Percentiles rank a stretch among this genome's conserved stretches.
phyloP scores from a whole-genome alignment of 305 asterid species.

The Fraxinus nigra region DNA sequence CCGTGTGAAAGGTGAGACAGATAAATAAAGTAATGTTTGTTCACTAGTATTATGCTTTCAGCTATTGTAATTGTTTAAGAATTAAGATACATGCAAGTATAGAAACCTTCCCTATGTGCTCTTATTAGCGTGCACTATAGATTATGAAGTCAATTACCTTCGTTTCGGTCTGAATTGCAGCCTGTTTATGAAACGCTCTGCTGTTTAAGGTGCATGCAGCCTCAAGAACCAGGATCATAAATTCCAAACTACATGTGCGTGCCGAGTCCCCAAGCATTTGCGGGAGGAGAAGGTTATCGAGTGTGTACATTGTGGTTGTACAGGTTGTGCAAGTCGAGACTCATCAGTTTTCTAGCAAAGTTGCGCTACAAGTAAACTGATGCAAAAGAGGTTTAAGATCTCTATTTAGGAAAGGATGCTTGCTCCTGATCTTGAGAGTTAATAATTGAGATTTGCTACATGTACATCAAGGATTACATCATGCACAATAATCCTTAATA shows the following conservation, averaged over 20 bases:
- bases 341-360: constrained; percentile 24
- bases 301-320: constrained; percentile 88
- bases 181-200: constrained; percentile 93
- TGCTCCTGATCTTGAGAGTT: not conserved
- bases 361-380: not conserved
- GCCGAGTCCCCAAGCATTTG: constrained; percentile 89
- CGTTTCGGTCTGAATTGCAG: constrained; percentile 38
- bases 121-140: not conserved
- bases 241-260: constrained; percentile 84
- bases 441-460: not conserved
- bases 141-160: not conserved
- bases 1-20: not conserved
- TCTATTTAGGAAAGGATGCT: not conserved
- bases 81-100: not conserved
- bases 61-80: not conserved
- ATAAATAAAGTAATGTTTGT: not conserved
- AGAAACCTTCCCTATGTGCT: not conserved
- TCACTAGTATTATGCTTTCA: not conserved
- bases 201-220: constrained; percentile 89
- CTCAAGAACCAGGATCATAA: constrained; percentile 77
- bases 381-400: not conserved
- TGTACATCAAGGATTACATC: not conserved
- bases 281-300: constrained; percentile 89
- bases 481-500: not conserved
- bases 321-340: constrained; percentile 88